Conservation (phyloP, 495 filamentous ascomycete genomes). For the Physcia stellaris region DNA sequence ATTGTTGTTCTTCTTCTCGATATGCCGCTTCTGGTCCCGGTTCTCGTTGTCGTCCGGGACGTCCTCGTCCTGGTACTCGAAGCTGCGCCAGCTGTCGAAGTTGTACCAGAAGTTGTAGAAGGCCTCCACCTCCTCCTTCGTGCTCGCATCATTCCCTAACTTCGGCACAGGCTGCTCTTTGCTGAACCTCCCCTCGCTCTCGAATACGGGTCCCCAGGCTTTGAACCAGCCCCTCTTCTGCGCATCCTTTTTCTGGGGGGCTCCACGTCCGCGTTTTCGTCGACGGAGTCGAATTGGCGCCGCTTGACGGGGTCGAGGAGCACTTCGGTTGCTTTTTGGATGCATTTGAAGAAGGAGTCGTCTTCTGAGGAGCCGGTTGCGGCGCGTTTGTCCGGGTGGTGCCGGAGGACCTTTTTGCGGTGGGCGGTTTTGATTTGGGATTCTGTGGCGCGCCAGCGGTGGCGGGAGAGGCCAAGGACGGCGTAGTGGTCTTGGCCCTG, state of each 20-base stretch:
- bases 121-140: slow-evolving; percentile 73
- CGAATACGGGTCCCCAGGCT: slow-evolving; percentile 77
- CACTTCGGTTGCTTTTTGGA: slow-evolving; percentile 93
- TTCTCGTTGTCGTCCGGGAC: slow-evolving; percentile 97
- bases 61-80: slow-evolving; percentile 98
- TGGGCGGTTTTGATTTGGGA: slow-evolving; percentile 98
- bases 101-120: slow-evolving; percentile 99
- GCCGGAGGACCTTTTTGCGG: slow-evolving; percentile 97
- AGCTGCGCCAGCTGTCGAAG: slow-evolving; percentile 94
- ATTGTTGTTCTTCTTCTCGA: slow-evolving; percentile 96
- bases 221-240: slow-evolving; percentile 79
- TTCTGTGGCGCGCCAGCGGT: slow-evolving; percentile 82
- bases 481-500: slow-evolving; percentile 96
- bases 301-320: slow-evolving; percentile 85
- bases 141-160: slow-evolving; percentile 71
- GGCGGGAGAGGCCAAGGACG: slow-evolving; percentile 82
- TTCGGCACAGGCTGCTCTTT: slow-evolving; percentile 73
- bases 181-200: slow-evolving; percentile 83
- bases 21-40: slow-evolving; percentile 95
- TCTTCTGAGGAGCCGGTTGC: slow-evolving; percentile 77
- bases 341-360: slow-evolving; percentile 99
- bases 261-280: slow-evolving; percentile 83
- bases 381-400: slow-evolving; percentile 98
- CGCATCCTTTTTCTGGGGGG: slow-evolving; percentile 74
- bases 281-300: slow-evolving; percentile 91